Evolutionary conservation across 345 rosid genomes (phyloP), one percentile per base, ranked within the genome.

Genomic region (Euclidium syriacum): DNA sequence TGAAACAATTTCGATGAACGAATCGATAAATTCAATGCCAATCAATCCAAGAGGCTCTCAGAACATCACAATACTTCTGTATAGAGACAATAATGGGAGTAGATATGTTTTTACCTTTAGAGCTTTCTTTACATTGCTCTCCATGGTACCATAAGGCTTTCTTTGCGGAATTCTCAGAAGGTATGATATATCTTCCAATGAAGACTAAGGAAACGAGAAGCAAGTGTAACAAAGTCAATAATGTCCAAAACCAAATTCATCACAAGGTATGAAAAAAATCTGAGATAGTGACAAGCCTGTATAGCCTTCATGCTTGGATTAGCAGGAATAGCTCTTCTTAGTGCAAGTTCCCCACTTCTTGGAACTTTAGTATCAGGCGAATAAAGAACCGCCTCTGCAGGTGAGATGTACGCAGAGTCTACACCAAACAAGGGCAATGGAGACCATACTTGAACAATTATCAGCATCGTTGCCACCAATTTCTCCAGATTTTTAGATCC

Each of bases 71-170:
- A 43, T 25, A 51, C 16, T 18, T 20, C 3, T 19, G 15, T 19
- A 20, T 15, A 27, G 8, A 18, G 8, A 18, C 24, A 55, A 26
- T 5, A 46, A 17, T 1, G 49, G 39, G 35, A 22, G 29, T 22
- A 52, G 59, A 3, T 2, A 24, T 3, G 16, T 29, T 40, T n/a
- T 38, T 62, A 82, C 96, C 91, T 87, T 85, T 1, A 89, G 77
- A 25, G 98, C 95, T 78, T 89, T 92, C 79, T 89, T 89, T 34
- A 87, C 98, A 73, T 89, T 89, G 51, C 86, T 81, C 82, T 87
- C 96, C 98, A 87, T 92, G 24, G 95, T 86, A 78, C 96, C 91
- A 16, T 85, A 92, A 64, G 98, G 96, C 74, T 92, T 92, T 67
- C 98, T 82, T 57, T 92, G 98, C 6, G 98, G 96, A 74, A 92